Evolutionary conservation across 2,329 filamentous ascomycete species (phyloP).

Genomic region (Neofusicoccum parvum): DNA sequence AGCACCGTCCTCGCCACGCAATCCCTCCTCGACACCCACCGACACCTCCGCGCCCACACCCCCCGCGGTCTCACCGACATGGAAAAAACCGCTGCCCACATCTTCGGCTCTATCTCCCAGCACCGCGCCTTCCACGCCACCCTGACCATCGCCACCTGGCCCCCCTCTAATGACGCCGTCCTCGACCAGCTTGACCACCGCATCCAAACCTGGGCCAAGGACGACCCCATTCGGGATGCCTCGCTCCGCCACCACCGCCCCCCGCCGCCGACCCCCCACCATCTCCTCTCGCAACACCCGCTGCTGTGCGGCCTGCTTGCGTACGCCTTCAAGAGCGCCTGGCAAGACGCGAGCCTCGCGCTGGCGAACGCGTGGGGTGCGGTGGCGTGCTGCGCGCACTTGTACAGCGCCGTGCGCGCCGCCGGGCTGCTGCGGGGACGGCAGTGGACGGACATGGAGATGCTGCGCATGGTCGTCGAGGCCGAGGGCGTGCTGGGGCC

Average conservation of each 20-base stretch:
- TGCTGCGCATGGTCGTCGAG: slow-evolving; percentile 24
- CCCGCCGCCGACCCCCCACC: slow-evolving; percentile 19
- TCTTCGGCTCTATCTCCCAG: slow-evolving; percentile 18
- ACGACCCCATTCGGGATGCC: background rate
- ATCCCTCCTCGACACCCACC: slow-evolving; percentile 39
- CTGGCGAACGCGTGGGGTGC: slow-evolving; percentile 46
- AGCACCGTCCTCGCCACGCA: slow-evolving; percentile 37
- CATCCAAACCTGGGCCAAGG: slow-evolving; percentile 22
- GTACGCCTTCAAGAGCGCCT: slow-evolving; percentile 36
- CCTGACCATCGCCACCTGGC: slow-evolving; percentile 25
- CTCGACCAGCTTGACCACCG: slow-evolving; percentile 21
- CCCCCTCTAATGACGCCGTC: slow-evolving; percentile 24
- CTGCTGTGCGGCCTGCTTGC: slow-evolving; percentile 40
- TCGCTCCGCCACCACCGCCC: background rate
- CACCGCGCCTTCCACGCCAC: slow-evolving; percentile 26
- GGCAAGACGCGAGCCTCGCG: slow-evolving; percentile 35
- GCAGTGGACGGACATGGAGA: slow-evolving; percentile 48
- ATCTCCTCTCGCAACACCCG: slow-evolving; percentile 26
- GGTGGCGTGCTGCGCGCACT: slow-evolving; percentile 40
- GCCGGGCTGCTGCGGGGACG: slow-evolving; percentile 25
- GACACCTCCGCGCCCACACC: slow-evolving; percentile 32
- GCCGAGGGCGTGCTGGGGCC: too few relatives aligned
- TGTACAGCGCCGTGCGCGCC: slow-evolving; percentile 47
- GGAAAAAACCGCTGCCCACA: slow-evolving; percentile 15
- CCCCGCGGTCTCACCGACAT: slow-evolving; percentile 21